A percentile compares a stretch with the other conserved stretches of the same genome.
These are phyloP conservation scores for Populus trichocarpa DNA, from an alignment of 441 rosid species.

Conservation along the genomic window DNA sequence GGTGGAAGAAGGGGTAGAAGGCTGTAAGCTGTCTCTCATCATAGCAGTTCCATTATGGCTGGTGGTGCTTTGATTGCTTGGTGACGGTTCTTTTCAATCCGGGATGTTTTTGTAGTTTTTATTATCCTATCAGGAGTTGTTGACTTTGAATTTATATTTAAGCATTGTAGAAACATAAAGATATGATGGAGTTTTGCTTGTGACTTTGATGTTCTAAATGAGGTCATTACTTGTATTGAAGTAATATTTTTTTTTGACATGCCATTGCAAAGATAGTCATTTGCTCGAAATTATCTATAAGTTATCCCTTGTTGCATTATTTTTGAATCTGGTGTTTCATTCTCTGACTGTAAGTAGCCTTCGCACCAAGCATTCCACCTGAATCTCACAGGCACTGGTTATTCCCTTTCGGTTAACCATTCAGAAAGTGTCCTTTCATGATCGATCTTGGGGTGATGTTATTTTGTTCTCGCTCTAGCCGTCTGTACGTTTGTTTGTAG, in stretches of 20 bases:
- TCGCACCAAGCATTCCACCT: neutral
- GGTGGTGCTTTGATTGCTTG: neutral
- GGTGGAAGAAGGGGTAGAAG: constrained; percentile 60
- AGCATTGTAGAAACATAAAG: constrained; percentile 9
- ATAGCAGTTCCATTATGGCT: neutral
- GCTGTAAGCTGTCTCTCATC: constrained; percentile 28
- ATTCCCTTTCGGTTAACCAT: too few relatives aligned
- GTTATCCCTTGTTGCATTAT: neutral
- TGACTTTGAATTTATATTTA: neutral
- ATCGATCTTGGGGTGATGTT: too few relatives aligned
- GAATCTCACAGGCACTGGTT: too few relatives aligned
- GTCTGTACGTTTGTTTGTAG: too few relatives aligned
- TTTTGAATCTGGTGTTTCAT: neutral
- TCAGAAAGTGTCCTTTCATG: neutral
- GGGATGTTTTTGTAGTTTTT: constrained; percentile 10
- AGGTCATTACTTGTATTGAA: neutral
- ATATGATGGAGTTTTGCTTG: constrained; percentile 7
- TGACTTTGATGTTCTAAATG: neutral
- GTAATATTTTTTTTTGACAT: neutral
- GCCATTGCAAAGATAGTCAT: neutral
- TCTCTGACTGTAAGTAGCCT: neutral
- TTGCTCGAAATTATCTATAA: neutral
- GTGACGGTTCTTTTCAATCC: neutral
- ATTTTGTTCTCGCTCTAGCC: too few relatives aligned
- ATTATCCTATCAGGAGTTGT: neutral